Conservation (phyloP, 2,329 filamentous ascomycete genomes). For the Helminthosporium solani region DNA sequence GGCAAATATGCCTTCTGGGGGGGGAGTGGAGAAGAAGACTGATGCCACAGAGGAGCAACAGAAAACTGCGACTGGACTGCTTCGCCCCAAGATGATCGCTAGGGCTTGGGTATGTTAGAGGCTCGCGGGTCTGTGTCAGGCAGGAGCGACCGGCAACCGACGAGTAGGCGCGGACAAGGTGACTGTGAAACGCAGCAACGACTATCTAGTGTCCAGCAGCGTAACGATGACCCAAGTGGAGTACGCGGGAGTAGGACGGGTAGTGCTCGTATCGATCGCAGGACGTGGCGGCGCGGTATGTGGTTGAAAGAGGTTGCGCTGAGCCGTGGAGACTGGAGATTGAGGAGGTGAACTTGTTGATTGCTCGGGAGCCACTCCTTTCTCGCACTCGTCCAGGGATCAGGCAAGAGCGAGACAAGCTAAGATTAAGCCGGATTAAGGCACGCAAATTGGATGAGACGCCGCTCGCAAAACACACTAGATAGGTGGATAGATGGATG, state of each 20-base stretch:
- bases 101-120: neutral
- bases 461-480: too few species aligned
- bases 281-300: neutral
- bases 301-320: conserved; percentile 21
- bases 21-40: too few species aligned
- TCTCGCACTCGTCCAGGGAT: too few species aligned
- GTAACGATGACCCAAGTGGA: conserved; percentile 15
- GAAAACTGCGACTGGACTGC: too few species aligned
- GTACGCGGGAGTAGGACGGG: neutral
- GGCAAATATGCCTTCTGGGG: neutral
- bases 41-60: too few species aligned
- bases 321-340: conserved; percentile 17
- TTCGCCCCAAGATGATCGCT: too few species aligned
- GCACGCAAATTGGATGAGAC: neutral
- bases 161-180: conserved; percentile 1
- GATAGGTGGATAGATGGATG: too few species aligned
- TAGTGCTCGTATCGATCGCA: neutral
- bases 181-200: neutral
- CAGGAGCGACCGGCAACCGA: conserved; percentile 6
- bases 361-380: conserved; percentile 1
- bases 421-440: conserved; percentile 1
- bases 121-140: conserved; percentile 19
- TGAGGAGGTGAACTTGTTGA: conserved; percentile 8
- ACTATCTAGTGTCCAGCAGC: too few species aligned
- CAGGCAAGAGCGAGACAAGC: too few species aligned